Evolutionary conservation across 805 yeast species (phyloP), one percentile per base, ranked within the genome.

Genomic region (Zygotorulaspora sp.): DNA sequence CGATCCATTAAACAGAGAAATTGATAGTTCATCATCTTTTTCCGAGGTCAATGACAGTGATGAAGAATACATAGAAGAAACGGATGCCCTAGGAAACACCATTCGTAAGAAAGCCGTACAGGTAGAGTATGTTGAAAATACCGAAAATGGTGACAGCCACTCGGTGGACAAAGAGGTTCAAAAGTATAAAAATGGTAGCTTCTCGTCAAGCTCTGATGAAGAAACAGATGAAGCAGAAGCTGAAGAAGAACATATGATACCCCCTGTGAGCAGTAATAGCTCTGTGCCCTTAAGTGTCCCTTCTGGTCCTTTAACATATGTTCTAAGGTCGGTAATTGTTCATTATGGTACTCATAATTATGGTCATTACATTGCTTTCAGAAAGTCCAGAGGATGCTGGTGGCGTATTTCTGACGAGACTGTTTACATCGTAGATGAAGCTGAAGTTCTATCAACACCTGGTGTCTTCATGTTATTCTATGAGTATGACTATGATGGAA

Each of bases 331-430:
- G 1, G 92, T 85, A 1, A 84, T 90, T 30, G 80, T 90, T 1
- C 98, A 90, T 61, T 89, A 82, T 58, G 98, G 98, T 33, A 83
- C 96, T 1, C 97, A 92, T 52, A 88, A 90, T 52, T 92, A 87
- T 58, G 98, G 98, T n/a, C 98, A 90, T 61, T 90, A 90, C 57
- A 84, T 90, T 44, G 87, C 94, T 28, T 90, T 75, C 65, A 77
- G 97, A 54, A 81, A 78, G 53, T 73, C 67, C 41, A 74, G 95
- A 48, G 92, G 89, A 2, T 71, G 78, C 8, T 90, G 98, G 98
- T 89, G 96, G 95, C 75, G 96, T 57, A 81, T 89, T 13, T 82
- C 92, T 50, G 98, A 92, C 61, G 95, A 88, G 55, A 78, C 80
- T 2, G 95, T 89, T 2, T 78, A 86, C 43, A 72, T 84, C 21